Conservation (phyloP, 1,284 basidiomycete species). For the Rhodotorula sp. region DNA sequence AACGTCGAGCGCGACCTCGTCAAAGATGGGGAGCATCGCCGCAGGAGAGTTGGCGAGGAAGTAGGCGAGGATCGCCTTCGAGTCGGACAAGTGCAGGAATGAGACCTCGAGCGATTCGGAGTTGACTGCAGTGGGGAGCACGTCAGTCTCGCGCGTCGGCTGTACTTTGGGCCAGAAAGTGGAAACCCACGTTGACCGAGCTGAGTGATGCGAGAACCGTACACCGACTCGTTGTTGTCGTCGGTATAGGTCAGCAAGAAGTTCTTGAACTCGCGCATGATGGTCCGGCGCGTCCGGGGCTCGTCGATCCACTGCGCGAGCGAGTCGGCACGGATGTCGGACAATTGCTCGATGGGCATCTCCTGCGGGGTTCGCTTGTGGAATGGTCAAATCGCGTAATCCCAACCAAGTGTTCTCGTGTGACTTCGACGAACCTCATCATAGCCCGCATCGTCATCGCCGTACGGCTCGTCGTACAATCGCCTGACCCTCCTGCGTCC, state of each 20-base stretch:
- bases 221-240: conserved; percentile 85
- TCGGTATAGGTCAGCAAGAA: conserved; percentile 97
- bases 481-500: conserved; percentile 49
- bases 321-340: conserved; percentile 95
- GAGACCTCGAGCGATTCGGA: conserved; percentile 96
- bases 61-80: conserved; percentile 93
- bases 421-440: conserved; percentile 48
- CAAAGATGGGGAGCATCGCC: conserved; percentile 90
- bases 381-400: background rate
- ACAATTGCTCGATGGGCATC: conserved; percentile 90
- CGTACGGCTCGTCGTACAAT: conserved; percentile 55
- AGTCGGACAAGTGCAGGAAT: conserved; percentile 83
- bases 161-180: background rate
- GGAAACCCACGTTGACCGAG: conserved; percentile 80
- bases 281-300: conserved; percentile 83
- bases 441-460: conserved; percentile 60
- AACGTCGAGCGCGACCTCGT: conserved; percentile 89
- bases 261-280: conserved; percentile 87
- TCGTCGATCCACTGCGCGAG: conserved; percentile 96
- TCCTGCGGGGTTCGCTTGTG: conserved; percentile 59
- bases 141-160: background rate
- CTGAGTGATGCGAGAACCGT: conserved; percentile 87
- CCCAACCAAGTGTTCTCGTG: background rate
- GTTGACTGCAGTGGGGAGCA: conserved; percentile 63
- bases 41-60: conserved; percentile 94